These are phyloP conservation scores for Mycocentrospora acerina DNA, from an alignment of 2,329 filamentous ascomycete genomes.

Conservation along the genomic window DNA sequence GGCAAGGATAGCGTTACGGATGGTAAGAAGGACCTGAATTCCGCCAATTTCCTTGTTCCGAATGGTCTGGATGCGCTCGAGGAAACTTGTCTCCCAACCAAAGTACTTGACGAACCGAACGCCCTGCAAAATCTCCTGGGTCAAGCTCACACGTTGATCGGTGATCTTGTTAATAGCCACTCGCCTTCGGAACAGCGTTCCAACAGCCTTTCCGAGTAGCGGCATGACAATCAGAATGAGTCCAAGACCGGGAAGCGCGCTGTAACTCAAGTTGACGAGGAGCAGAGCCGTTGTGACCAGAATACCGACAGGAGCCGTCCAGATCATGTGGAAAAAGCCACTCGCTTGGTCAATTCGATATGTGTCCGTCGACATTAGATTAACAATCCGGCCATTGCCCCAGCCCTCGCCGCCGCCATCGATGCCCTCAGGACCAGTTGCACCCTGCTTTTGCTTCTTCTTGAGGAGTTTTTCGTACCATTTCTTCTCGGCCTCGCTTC, in stretches of 20 bases:
- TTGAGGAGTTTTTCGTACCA: constrained; percentile 52
- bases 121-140: constrained; percentile 86
- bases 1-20: constrained; percentile 82
- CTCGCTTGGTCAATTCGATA: constrained; percentile 88
- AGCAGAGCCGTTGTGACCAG: constrained; percentile 78
- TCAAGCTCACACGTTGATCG: constrained; percentile 86
- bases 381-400: constrained; percentile 89
- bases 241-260: constrained; percentile 83
- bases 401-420: constrained; percentile 76
- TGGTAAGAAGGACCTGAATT: constrained; percentile 81
- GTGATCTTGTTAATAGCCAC: constrained; percentile 88
- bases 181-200: constrained; percentile 72
- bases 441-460: constrained; percentile 43
- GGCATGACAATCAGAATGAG: constrained; percentile 79
- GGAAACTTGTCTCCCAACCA: constrained; percentile 88
- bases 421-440: constrained; percentile 52
- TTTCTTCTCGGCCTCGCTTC: constrained; percentile 53
- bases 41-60: constrained; percentile 74
- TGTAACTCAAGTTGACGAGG: constrained; percentile 84
- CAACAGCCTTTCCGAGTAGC: constrained; percentile 73
- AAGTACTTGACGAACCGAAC: constrained; percentile 97
- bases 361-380: constrained; percentile 93
- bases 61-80: constrained; percentile 73
- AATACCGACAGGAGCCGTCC: constrained; percentile 80
- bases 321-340: constrained; percentile 86